These are phyloP conservation scores for Fusarium siculi DNA, from an alignment of 2,329 filamentous ascomycete species.

Conservation along the genomic window DNA sequence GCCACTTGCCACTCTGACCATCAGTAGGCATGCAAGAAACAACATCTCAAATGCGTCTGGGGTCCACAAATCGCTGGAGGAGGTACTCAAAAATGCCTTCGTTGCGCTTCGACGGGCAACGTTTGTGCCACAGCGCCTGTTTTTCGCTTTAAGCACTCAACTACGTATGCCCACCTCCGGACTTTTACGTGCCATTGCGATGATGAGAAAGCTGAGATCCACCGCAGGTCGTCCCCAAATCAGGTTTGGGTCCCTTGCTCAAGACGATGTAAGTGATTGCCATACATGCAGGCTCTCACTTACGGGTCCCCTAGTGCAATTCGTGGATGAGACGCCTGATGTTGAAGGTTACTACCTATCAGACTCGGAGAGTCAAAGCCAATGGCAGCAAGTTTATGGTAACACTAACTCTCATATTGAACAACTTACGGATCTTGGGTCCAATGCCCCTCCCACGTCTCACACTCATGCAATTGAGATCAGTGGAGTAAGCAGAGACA, in stretches of 20 bases:
- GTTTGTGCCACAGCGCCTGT: background rate
- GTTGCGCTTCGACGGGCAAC: constrained; percentile 3
- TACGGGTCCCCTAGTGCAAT: constrained; percentile 8
- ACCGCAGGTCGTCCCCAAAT: background rate
- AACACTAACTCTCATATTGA: background rate
- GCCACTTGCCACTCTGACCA: background rate
- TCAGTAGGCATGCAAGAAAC: background rate
- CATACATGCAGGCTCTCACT: background rate
- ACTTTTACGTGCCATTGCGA: background rate
- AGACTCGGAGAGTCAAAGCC: background rate
- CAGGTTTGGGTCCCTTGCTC: constrained; percentile 32
- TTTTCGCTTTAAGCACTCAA: constrained; percentile 9
- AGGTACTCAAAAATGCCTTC: background rate
- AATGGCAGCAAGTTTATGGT: background rate
- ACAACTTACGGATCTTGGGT: background rate
- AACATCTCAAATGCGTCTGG: constrained; percentile 19
- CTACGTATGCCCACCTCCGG: background rate
- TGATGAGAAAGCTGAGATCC: background rate
- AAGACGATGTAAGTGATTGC: background rate
- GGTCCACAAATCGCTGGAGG: background rate
- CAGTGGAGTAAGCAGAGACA: background rate
- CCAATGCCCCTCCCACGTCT: background rate
- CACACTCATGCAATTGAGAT: background rate
- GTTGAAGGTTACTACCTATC: constrained; percentile 29
- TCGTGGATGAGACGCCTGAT: constrained; percentile 27